Evolutionary conservation across 768 basidiomycete species (phyloP).

Genomic region (Pleurotus platypus): DNA sequence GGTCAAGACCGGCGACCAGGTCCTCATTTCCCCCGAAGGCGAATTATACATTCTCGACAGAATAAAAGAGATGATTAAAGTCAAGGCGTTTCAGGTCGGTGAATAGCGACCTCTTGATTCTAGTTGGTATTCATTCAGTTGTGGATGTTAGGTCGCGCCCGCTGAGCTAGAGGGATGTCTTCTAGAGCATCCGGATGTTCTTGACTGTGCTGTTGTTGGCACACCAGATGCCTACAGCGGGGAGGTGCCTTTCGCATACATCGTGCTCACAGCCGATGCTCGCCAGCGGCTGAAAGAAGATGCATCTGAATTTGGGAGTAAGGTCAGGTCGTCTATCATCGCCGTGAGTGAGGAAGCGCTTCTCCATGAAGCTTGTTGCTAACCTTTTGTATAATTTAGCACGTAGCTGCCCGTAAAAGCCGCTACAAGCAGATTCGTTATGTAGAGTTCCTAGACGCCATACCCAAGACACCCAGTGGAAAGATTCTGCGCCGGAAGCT

Average conservation of each 20-base stretch:
- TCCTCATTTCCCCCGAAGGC: constrained; percentile 40
- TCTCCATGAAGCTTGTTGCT: neutral
- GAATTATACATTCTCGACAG: constrained; percentile 60
- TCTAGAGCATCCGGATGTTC: constrained; percentile 46
- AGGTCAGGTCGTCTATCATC: constrained; percentile 34
- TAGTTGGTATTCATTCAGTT: too few species aligned
- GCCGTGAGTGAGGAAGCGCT: constrained; percentile 28
- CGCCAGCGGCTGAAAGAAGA: constrained; percentile 23
- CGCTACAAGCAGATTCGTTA: constrained; percentile 48
- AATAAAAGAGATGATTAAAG: constrained; percentile 69
- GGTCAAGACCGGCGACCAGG: constrained; percentile 64
- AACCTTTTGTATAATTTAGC: constrained; percentile 23
- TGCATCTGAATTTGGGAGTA: constrained; percentile 19
- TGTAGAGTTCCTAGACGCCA: constrained; percentile 38
- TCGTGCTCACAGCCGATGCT: constrained; percentile 45
- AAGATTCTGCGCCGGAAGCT: constrained; percentile 45
- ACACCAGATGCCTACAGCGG: constrained; percentile 57
- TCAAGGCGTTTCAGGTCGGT: constrained; percentile 60
- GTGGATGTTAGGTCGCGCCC: constrained; percentile 23
- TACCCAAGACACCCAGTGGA: constrained; percentile 57
- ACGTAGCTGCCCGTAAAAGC: constrained; percentile 43
- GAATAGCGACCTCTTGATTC: neutral
- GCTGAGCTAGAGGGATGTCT: constrained; percentile 57
- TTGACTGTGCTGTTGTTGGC: constrained; percentile 62
- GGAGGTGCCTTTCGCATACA: constrained; percentile 63